phyloP scores from a whole-genome alignment of 176 grass and related monocot genomes.

The barley (Hordeum vulgare) region MorexV3_pseudomolecules_assembly NC_058521.1:153619028-153619527 shows the following conservation, averaged over 20 bases:
- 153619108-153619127: not conserved
- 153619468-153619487: too few species aligned
- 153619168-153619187: not conserved
- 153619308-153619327: not conserved
- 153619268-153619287: not conserved
- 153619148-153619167: not conserved
- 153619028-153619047: conserved; percentile 22
- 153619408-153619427: too few species aligned
- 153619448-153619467: too few species aligned
- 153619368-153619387: too few species aligned
- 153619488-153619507: too few species aligned
- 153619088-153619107: not conserved
- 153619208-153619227: conserved; percentile 40
- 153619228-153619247: conserved; percentile 18
- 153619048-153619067: conserved; percentile 53
- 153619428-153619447: too few species aligned
- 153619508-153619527: too few species aligned
- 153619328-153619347: too few species aligned
- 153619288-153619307: not conserved
- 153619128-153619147: not conserved
- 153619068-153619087: conserved; percentile 82
- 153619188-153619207: conserved; percentile 45
- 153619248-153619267: not conserved
- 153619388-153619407: too few species aligned
- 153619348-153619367: too few species aligned